Evolutionary conservation across 2,329 filamentous ascomycete species (phyloP).

Genomic region (Gaeumannomyces tritici): DNA sequence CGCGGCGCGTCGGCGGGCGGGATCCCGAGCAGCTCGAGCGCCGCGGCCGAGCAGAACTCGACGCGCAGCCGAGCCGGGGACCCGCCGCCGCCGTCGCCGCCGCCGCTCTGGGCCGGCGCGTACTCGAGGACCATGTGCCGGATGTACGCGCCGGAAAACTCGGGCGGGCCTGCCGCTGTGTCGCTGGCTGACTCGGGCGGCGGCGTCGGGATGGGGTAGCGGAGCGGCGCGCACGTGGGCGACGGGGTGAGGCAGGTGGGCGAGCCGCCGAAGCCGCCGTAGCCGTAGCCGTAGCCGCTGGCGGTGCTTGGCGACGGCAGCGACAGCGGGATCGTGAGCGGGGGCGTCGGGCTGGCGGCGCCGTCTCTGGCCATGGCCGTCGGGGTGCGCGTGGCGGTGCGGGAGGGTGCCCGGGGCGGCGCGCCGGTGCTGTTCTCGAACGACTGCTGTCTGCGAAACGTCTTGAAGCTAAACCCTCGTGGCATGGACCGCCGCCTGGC

Average conservation of each 20-base stretch:
- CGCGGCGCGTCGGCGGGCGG: constrained; percentile 20
- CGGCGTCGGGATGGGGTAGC: background rate
- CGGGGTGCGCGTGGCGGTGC: constrained; percentile 8
- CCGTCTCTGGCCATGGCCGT: background rate
- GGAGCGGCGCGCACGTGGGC: background rate
- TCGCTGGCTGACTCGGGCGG: background rate
- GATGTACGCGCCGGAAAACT: background rate
- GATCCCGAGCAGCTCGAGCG: constrained; percentile 36
- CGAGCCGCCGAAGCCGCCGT: background rate
- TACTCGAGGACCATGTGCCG: constrained; percentile 3
- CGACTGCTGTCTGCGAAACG: background rate
- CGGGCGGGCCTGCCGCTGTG: background rate
- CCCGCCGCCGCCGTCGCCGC: no score
- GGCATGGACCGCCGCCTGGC: background rate
- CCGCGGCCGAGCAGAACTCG: constrained; percentile 24
- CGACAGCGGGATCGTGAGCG: background rate
- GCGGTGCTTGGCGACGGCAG: background rate
- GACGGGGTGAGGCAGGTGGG: background rate
- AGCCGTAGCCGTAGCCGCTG: background rate
- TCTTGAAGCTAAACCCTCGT: constrained; percentile 3
- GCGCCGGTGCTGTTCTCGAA: background rate
- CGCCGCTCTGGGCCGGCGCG: no score
- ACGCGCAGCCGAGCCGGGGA: constrained; percentile 27
- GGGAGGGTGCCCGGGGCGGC: background rate
- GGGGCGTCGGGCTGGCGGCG: background rate